Evolutionary conservation across 257 asterid genomes (phyloP).

Genomic region (Coffea canephora): DNA sequence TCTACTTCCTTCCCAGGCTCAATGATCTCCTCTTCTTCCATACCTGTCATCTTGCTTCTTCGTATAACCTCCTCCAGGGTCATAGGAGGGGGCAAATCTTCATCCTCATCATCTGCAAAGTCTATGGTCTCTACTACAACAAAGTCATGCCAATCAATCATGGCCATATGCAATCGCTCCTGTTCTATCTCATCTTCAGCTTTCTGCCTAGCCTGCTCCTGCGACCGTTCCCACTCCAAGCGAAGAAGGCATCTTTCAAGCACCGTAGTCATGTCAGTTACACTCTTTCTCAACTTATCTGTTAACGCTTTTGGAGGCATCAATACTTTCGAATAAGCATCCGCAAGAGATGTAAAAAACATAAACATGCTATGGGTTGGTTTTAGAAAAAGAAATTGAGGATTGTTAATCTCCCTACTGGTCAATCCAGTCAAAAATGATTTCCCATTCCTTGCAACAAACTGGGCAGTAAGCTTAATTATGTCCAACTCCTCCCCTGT

Average conservation of each 20-base stretch:
- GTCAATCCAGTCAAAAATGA: constrained; percentile 86
- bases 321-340: constrained; percentile 88
- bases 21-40: constrained; percentile 68
- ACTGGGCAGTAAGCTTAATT: constrained; percentile 90
- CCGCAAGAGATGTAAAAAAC: constrained; percentile 94
- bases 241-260: constrained; percentile 85
- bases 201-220: constrained; percentile 92
- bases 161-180: constrained; percentile 85
- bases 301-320: constrained; percentile 84
- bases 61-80: constrained; percentile 92
- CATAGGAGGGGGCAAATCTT: constrained; percentile 92
- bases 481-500: constrained; percentile 94
- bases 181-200: constrained; percentile 92
- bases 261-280: constrained; percentile 78
- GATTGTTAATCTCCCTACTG: constrained; percentile 79
- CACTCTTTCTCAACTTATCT: constrained; percentile 68
- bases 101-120: constrained; percentile 96
- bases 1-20: constrained; percentile 94
- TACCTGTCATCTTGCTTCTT: constrained; percentile 77
- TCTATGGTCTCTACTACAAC: constrained; percentile 92
- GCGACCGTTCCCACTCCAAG: constrained; percentile 93
- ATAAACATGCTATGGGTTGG: constrained; percentile 96
- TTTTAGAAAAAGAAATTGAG: constrained; percentile 84
- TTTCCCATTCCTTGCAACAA: constrained; percentile 91
- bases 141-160: constrained; percentile 98